Evolutionary conservation across 2,329 filamentous ascomycete genomes (phyloP).

Genomic region (Teratosphaeria zuluensis): DNA sequence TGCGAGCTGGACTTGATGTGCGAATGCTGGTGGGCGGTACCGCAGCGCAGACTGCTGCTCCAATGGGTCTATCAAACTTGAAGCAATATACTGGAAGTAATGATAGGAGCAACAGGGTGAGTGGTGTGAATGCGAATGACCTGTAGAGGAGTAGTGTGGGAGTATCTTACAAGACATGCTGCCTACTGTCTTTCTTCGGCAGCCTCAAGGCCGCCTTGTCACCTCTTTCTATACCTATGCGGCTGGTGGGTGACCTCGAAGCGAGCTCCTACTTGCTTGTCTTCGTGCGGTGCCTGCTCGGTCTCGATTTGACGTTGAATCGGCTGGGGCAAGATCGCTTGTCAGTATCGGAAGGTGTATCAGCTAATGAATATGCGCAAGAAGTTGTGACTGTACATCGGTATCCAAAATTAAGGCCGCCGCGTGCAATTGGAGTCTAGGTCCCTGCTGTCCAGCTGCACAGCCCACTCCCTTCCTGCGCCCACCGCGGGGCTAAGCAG

Average conservation of each 20-base stretch:
- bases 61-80: not conserved
- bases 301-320: no score
- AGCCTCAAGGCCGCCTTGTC: not conserved
- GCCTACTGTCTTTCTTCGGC: not conserved
- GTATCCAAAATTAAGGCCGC: no score
- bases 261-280: not conserved
- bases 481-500: not conserved
- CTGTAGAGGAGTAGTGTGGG: not conserved
- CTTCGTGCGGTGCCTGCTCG: not conserved
- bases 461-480: not conserved
- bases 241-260: not conserved
- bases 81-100: not conserved
- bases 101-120: not conserved
- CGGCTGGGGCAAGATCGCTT: no score
- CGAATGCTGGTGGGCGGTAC: not conserved
- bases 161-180: constrained; percentile 10
- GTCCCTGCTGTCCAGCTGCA: not conserved
- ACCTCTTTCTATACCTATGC: not conserved
- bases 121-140: not conserved
- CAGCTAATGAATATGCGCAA: no score
- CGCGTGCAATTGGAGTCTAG: no score
- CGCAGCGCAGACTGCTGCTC: not conserved
- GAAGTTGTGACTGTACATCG: no score
- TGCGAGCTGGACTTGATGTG: not conserved
- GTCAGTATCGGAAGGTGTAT: no score